Evolutionary conservation across 148 eudicot species (phyloP).

Genomic region (Chenopodium suecicum): DNA sequence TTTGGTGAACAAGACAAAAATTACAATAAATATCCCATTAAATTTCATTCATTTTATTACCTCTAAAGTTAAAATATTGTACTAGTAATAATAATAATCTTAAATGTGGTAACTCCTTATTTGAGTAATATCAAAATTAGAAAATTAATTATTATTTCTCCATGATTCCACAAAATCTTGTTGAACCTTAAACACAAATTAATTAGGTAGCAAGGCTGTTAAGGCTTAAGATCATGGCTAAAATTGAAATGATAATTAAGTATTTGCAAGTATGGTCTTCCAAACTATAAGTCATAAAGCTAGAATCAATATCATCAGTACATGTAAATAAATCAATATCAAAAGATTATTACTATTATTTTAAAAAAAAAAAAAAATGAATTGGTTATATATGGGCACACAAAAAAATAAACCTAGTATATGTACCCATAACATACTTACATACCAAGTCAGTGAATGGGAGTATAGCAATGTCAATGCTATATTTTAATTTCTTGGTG

Average conservation of each 20-base stretch:
- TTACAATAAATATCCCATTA: conserved; percentile 24
- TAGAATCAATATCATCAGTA: neutral
- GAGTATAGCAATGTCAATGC: neutral
- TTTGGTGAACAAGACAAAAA: conserved; percentile 31
- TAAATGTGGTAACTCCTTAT: neutral
- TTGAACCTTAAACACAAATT: neutral
- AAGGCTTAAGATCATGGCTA: neutral
- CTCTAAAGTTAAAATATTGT: neutral
- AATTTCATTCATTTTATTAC: conserved; percentile 12
- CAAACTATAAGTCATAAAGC: neutral
- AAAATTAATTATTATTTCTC: neutral
- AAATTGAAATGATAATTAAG: neutral
- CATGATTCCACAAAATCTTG: neutral
- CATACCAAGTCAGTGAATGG: neutral
- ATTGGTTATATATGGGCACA: neutral
- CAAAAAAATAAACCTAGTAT: neutral
- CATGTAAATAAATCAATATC: no score
- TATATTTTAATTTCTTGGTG: no score
- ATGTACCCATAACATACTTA: neutral
- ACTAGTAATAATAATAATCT: conserved; percentile 1
- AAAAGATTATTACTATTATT: no score
- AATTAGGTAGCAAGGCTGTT: conserved; percentile 3
- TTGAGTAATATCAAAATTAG: neutral
- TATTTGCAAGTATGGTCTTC: neutral
- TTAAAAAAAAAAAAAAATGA: no score